Percentiles rank a stretch among this genome's conserved stretches.
Evolutionary conservation across 2,329 filamentous ascomycete genomes (phyloP).

Genomic region (Neofusicoccum laricinum): DNA sequence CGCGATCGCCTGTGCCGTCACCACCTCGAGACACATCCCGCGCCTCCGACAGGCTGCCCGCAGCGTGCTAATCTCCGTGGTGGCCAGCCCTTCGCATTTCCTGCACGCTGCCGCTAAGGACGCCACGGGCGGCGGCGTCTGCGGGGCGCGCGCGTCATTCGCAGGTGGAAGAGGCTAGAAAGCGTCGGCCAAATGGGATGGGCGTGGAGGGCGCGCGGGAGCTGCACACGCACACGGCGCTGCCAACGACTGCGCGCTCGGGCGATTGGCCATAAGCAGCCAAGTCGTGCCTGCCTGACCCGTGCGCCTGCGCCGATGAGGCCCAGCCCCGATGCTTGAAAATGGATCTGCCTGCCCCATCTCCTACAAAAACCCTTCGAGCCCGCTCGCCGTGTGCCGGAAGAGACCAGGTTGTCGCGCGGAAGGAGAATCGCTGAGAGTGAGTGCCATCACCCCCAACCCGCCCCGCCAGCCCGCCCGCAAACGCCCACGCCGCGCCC

Average conservation of each 20-base stretch:
- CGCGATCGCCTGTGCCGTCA: neutral
- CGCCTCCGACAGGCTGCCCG: neutral
- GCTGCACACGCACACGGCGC: neutral
- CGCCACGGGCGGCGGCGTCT: slow-evolving; percentile 8
- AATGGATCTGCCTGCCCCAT: slow-evolving; percentile 13
- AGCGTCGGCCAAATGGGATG: neutral
- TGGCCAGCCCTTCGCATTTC: neutral
- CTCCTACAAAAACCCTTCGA: slow-evolving; percentile 17
- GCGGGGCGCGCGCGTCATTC: slow-evolving; percentile 10
- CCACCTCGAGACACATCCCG: neutral
- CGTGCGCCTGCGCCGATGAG: neutral
- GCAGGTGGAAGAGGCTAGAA: slow-evolving; percentile 4
- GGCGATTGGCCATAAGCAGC: neutral
- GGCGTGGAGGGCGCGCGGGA: neutral
- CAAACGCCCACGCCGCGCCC: neutral
- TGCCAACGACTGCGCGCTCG: neutral
- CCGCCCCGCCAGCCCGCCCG: slow-evolving; percentile 10
- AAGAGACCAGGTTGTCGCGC: slow-evolving; percentile 12
- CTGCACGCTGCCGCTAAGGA: neutral
- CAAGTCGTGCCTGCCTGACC: slow-evolving; percentile 8
- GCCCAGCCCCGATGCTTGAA: slow-evolving; percentile 11
- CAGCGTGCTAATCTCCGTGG: slow-evolving; percentile 3
- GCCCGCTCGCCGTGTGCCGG: slow-evolving; percentile 6
- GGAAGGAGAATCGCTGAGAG: slow-evolving; percentile 14
- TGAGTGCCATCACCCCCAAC: slow-evolving; percentile 3